Conservation (phyloP, 2,329 filamentous ascomycete genomes). For the Sodiomyces alkalinus region DNA sequence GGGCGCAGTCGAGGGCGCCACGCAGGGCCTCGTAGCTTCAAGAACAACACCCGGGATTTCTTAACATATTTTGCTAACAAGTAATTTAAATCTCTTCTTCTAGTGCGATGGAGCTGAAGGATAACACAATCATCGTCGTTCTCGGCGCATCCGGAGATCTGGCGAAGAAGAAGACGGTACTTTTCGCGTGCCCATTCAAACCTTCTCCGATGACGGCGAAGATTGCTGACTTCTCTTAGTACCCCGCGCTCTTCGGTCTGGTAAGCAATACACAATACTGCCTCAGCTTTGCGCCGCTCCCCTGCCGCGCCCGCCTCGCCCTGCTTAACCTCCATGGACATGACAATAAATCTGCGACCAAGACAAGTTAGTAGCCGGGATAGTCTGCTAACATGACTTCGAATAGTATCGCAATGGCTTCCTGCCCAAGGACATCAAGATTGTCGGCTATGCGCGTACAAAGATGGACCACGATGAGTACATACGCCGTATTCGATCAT, state of each 20-base stretch:
- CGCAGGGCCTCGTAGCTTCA: too few relatives aligned
- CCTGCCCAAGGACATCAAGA: constrained; percentile 88
- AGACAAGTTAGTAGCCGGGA: too few relatives aligned
- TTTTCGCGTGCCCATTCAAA: too few relatives aligned
- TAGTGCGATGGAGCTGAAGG: constrained; percentile 91
- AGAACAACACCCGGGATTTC: too few relatives aligned
- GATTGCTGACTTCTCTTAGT: constrained; percentile 37
- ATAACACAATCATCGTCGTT: constrained; percentile 94
- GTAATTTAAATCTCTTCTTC: too few relatives aligned
- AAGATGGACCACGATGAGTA: constrained; percentile 99
- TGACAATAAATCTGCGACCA: too few relatives aligned
- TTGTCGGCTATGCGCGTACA: constrained; percentile 96
- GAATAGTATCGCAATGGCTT: constrained; percentile 93
- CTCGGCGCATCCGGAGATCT: constrained; percentile 94
- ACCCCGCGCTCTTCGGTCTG: constrained; percentile 91
- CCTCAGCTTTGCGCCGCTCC: constrained; percentile 10
- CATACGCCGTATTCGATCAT: constrained; percentile 84
- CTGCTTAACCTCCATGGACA: too few relatives aligned
- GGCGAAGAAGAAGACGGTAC: constrained; percentile 98
- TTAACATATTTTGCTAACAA: too few relatives aligned
- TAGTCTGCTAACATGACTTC: constrained; percentile 2
- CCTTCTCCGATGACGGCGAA: constrained; percentile 2
- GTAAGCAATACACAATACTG: too few relatives aligned
- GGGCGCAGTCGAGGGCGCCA: too few relatives aligned
- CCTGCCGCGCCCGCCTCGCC: too few relatives aligned